These are phyloP conservation scores for Aspergillus proliferans DNA, from an alignment of 2,329 filamentous ascomycete genomes.

Conservation along the genomic window DNA sequence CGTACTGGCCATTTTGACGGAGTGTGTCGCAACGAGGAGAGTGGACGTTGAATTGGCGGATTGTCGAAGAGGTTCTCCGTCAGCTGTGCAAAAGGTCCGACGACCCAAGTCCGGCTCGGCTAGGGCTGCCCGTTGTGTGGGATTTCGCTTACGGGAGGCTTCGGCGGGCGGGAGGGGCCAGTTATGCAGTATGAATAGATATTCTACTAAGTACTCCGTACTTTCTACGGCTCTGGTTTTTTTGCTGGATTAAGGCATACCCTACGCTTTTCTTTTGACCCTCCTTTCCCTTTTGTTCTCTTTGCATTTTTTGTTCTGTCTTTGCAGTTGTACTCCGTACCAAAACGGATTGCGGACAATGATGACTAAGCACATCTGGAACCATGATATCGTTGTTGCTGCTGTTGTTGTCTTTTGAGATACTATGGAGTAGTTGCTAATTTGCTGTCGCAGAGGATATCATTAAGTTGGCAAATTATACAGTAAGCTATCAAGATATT, in stretches of 20 bases:
- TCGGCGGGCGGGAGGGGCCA: slow-evolving; percentile 8
- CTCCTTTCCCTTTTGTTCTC: no score
- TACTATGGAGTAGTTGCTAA: neutral
- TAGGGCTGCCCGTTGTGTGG: slow-evolving; percentile 36
- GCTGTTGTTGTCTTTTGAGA: neutral
- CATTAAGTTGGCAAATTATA: no score
- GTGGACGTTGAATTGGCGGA: slow-evolving; percentile 32
- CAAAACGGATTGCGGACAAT: neutral
- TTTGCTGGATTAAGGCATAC: neutral
- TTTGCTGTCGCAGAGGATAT: no score
- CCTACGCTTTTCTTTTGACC: no score
- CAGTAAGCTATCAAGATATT: no score
- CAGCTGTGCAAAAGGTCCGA: slow-evolving; percentile 24
- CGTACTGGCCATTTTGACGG: slow-evolving; percentile 45
- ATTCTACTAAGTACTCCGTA: neutral
- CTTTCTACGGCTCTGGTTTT: no score
- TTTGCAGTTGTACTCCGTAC: no score
- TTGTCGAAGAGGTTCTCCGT: slow-evolving; percentile 24
- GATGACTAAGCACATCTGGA: neutral
- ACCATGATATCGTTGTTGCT: neutral
- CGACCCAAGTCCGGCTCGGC: slow-evolving; percentile 19
- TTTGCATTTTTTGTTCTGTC: no score
- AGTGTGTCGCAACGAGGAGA: slow-evolving; percentile 33
- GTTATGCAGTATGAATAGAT: neutral
- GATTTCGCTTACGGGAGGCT: slow-evolving; percentile 33